Evolutionary conservation across 305 asterid genomes (phyloP).

Genomic region (Solanum chacoense): DNA sequence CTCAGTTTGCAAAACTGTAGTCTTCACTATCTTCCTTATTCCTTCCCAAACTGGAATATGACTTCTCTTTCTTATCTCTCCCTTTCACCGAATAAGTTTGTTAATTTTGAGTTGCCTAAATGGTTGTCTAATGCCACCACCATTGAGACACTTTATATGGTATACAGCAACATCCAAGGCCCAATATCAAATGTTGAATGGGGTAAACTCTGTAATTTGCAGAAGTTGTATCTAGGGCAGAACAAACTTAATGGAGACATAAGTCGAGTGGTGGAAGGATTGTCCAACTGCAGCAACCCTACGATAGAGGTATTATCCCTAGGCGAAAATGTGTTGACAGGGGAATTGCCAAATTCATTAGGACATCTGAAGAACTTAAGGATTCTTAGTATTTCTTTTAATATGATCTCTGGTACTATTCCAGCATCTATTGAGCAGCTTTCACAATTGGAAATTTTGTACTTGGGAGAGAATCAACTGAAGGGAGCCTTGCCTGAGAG

Average conservation of each 20-base stretch:
- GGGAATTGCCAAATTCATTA: background rate
- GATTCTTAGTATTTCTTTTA: background rate
- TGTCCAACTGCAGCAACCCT: background rate
- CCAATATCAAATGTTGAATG: background rate
- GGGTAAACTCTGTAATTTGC: background rate
- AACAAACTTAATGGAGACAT: background rate
- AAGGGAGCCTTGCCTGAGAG: background rate
- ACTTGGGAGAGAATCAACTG: background rate
- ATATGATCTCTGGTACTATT: background rate
- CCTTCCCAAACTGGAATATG: conserved; percentile 12
- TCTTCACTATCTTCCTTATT: conserved; percentile 14
- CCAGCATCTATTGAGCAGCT: background rate
- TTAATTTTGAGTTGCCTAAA: conserved; percentile 14
- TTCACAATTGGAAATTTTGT: background rate
- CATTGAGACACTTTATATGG: conserved; percentile 2
- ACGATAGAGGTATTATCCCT: background rate
- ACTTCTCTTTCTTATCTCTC: conserved; percentile 22
- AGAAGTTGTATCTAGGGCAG: background rate
- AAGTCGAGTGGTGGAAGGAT: background rate
- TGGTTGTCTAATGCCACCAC: conserved; percentile 12
- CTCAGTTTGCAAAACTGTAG: conserved; percentile 11
- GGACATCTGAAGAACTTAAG: background rate
- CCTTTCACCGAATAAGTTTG: conserved; percentile 8
- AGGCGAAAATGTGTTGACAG: background rate
- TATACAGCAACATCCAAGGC: background rate